Evolutionary conservation across 1,284 basidiomycete genomes (phyloP).

Genomic region (Pholiota adiposa): DNA sequence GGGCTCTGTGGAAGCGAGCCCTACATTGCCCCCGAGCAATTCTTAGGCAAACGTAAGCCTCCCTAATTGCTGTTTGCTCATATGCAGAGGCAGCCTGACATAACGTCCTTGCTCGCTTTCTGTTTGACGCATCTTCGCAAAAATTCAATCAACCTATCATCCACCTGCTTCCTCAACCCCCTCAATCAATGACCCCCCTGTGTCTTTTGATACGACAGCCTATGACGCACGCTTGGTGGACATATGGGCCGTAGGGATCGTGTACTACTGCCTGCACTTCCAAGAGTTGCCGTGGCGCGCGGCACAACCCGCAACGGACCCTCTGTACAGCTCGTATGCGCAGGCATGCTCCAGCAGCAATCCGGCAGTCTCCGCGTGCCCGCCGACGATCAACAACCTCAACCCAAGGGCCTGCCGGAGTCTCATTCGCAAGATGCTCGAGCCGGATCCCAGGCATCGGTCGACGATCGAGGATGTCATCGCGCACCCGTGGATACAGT

Average conservation of each 20-base stretch:
- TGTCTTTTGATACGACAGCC: conserved; percentile 52
- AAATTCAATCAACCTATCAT: not conserved
- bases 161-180: not conserved
- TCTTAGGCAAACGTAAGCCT: conserved; percentile 90
- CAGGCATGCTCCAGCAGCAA: conserved; percentile 60
- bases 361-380: conserved; percentile 49
- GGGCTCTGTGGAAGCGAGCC: conserved; percentile 97
- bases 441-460: conserved; percentile 88
- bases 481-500: conserved; percentile 81
- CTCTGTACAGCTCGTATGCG: conserved; percentile 84
- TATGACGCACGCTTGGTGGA: conserved; percentile 98
- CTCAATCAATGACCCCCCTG: conserved; percentile 8
- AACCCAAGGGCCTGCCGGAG: conserved; percentile 85
- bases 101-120: conserved; percentile 31
- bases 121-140: conserved; percentile 20
- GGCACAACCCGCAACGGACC: conserved; percentile 80
- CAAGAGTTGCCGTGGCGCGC: conserved; percentile 97
- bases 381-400: conserved; percentile 86
- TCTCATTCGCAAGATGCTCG: conserved; percentile 93
- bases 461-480: conserved; percentile 85
- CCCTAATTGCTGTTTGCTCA: conserved; percentile 27
- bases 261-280: conserved; percentile 98
- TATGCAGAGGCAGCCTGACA: conserved; percentile 36
- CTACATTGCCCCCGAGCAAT: conserved; percentile 98
- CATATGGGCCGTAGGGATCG: conserved; percentile 96